Conservation (phyloP, 176 grass and related monocot genomes). For the Triticum timopheevii region DNA sequence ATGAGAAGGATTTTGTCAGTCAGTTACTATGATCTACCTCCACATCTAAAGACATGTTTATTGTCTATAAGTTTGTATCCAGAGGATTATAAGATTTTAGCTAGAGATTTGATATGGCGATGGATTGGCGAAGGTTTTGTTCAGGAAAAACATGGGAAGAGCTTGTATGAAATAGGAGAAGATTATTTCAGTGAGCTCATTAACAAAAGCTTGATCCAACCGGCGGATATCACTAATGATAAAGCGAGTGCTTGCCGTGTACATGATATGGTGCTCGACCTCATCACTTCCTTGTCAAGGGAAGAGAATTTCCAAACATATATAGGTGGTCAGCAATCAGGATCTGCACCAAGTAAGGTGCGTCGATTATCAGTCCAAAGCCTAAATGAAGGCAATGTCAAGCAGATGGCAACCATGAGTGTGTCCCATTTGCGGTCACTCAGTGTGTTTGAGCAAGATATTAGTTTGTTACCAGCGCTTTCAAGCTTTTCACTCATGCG, state of each 20-base stretch:
- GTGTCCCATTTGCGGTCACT: not conserved
- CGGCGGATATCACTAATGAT: not conserved
- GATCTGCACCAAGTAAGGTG: not conserved
- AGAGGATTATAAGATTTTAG: not conserved
- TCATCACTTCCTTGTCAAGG: not conserved
- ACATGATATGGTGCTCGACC: conserved; percentile 11
- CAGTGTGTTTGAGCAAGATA: accelerated
- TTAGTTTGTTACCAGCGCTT: not conserved
- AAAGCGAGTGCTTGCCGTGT: not conserved
- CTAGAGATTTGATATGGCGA: not conserved
- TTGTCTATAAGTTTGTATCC: not conserved
- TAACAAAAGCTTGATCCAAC: not conserved
- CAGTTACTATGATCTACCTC: conserved; percentile 3
- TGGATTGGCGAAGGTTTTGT: conserved; percentile 22
- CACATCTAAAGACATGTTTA: conserved; percentile 1
- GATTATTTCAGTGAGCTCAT: not conserved
- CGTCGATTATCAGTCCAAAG: not conserved
- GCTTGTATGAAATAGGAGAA: not conserved
- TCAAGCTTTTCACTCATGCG: not conserved
- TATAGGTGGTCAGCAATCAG: not conserved
- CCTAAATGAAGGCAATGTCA: not conserved
- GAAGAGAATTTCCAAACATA: not conserved
- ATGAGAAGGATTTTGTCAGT: conserved; percentile 29
- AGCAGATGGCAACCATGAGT: not conserved
- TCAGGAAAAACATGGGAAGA: not conserved